These are phyloP conservation scores for Oenanthe javanica DNA, from an alignment of 140 eudicot species.

Conservation along the genomic window DNA sequence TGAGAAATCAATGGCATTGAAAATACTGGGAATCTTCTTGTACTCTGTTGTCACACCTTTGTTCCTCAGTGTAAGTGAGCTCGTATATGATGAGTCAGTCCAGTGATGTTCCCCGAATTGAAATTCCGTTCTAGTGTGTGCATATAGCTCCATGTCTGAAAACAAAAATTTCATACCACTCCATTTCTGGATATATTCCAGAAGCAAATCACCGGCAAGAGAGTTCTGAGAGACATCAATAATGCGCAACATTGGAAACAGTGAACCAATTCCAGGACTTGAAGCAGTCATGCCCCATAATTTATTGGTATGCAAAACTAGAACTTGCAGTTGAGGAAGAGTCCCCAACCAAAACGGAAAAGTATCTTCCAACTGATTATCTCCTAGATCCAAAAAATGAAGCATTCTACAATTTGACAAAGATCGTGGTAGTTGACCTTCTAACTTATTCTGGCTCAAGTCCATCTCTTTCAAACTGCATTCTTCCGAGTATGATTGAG, in stretches of 20 bases:
- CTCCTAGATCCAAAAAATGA: constrained; percentile 21
- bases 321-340: constrained; percentile 17
- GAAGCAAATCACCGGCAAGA: constrained; percentile 7
- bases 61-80: background rate
- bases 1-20: constrained; percentile 22
- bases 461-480: background rate
- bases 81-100: background rate
- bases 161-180: constrained; percentile 9
- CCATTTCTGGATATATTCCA: constrained; percentile 9
- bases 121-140: background rate
- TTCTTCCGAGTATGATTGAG: background rate
- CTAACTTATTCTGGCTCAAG: constrained; percentile 14
- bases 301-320: constrained; percentile 17
- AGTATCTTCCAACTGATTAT: constrained; percentile 12
- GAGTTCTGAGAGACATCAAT: constrained; percentile 17
- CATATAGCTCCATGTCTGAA: background rate
- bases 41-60: background rate
- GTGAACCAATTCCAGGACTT: background rate
- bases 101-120: background rate
- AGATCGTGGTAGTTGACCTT: constrained; percentile 19
- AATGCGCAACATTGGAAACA: constrained; percentile 9
- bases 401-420: constrained; percentile 13
- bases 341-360: constrained; percentile 27
- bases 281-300: constrained; percentile 11
- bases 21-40: background rate